Conservation (phyloP, 805 yeast species). For the Saturnispora sanitii region DNA sequence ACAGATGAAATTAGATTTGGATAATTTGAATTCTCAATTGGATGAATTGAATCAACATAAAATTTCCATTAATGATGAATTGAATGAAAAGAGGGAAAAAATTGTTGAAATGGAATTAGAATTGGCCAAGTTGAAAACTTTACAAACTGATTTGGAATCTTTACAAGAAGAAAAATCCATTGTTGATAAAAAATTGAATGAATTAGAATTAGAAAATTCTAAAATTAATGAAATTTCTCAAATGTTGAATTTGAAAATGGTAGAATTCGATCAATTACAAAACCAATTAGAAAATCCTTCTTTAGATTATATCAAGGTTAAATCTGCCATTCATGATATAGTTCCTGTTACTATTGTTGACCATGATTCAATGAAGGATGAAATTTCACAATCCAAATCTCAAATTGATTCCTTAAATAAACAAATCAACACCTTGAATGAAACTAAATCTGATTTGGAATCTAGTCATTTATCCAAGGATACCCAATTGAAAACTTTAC, state of each 20-base stretch:
- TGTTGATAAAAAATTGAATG: not conserved
- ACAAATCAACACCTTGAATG: not conserved
- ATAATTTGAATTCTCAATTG: slow-evolving; percentile 10
- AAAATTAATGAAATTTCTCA: slow-evolving; percentile 1
- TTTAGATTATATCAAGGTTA: slow-evolving; percentile 20
- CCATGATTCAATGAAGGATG: slow-evolving; percentile 1
- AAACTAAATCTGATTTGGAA: not conserved
- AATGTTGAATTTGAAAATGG: not conserved
- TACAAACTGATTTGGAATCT: slow-evolving; percentile 2
- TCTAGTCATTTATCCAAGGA: not conserved
- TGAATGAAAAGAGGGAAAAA: slow-evolving; percentile 3
- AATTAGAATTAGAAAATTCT: not conserved
- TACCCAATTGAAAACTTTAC: not conserved
- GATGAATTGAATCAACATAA: slow-evolving; percentile 2
- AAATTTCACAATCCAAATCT: slow-evolving; percentile 9
- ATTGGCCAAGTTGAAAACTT: slow-evolving; percentile 3
- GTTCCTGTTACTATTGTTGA: slow-evolving; percentile 17
- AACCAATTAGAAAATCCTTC: slow-evolving; percentile 5
- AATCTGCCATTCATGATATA: slow-evolving; percentile 23
- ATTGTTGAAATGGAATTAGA: slow-evolving; percentile 4
- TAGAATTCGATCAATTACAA: slow-evolving; percentile 7
- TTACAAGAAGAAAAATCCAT: slow-evolving; percentile 1
- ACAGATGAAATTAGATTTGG: slow-evolving; percentile 11
- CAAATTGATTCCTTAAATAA: slow-evolving; percentile 1
- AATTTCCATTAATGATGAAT: not conserved